Evolutionary conservation across 1,284 basidiomycete genomes (phyloP).

Genomic region (Tylopilus sp.): DNA sequence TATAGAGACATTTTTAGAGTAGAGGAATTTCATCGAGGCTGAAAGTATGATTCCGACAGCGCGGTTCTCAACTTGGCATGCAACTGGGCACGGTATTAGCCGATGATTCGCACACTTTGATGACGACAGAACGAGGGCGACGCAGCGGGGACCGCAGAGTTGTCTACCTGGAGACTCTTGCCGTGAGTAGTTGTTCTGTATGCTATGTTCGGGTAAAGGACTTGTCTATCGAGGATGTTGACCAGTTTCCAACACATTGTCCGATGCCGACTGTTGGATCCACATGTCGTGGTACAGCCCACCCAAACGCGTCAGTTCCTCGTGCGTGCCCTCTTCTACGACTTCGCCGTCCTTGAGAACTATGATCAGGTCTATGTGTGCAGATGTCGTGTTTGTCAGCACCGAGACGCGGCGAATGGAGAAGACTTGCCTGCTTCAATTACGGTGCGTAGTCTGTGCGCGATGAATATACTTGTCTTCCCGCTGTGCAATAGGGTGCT

Average conservation of each 20-base stretch:
- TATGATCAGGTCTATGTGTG: conserved; percentile 71
- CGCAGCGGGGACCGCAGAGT: background rate
- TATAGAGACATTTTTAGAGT: too few relatives aligned
- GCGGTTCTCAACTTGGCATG: background rate
- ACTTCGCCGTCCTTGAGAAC: conserved; percentile 83
- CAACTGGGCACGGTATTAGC: background rate
- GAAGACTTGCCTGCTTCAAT: conserved; percentile 70
- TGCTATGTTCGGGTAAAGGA: background rate
- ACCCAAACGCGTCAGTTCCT: conserved; percentile 65
- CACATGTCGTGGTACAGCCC: conserved; percentile 86
- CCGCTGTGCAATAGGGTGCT: conserved; percentile 67
- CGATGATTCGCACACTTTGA: background rate
- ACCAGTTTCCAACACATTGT: conserved; percentile 18
- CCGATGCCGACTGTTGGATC: conserved; percentile 64
- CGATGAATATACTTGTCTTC: conserved; percentile 93
- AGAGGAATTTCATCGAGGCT: too few relatives aligned
- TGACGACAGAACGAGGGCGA: background rate
- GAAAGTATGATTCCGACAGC: too few relatives aligned
- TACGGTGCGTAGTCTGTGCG: conserved; percentile 86
- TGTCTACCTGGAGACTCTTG: too few relatives aligned
- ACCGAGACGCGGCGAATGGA: background rate
- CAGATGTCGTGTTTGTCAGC: background rate
- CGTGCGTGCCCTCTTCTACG: conserved; percentile 89
- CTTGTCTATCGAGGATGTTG: conserved; percentile 1
- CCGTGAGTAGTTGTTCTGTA: too few relatives aligned